Percentiles rank a stretch among this genome's conserved stretches.
These are phyloP conservation scores for Barnettozyma pratensis DNA, from an alignment of 805 yeast genomes.

Conservation along the genomic window DNA sequence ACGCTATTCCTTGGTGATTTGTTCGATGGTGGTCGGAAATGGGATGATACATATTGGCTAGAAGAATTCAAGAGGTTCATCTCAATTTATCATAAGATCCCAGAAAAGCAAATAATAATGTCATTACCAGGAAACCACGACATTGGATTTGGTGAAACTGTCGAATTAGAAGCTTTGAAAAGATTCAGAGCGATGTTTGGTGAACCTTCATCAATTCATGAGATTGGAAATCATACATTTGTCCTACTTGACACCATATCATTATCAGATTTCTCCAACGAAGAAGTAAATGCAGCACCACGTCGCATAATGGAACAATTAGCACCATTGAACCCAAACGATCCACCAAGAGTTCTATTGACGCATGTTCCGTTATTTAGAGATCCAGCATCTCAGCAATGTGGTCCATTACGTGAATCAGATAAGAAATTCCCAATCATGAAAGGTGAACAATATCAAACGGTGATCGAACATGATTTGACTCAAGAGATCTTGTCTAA, in stretches of 20 bases:
- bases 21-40: conserved; percentile 91
- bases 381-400: conserved; percentile 50
- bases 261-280: conserved; percentile 52
- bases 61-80: conserved; percentile 67
- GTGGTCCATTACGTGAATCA: conserved; percentile 79
- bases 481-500: conserved; percentile 52
- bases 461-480: conserved; percentile 64
- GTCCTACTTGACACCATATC: conserved; percentile 83
- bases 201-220: conserved; percentile 45
- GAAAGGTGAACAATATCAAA: conserved; percentile 83
- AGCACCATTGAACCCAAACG: conserved; percentile 20
- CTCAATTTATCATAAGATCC: conserved; percentile 53
- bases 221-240: conserved; percentile 64
- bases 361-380: conserved; percentile 88
- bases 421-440: conserved; percentile 58
- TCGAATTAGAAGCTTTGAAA: conserved; percentile 47
- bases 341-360: conserved; percentile 60
- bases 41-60: conserved; percentile 69
- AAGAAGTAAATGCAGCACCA: conserved; percentile 42
- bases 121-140: conserved; percentile 93
- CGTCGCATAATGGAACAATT: conserved; percentile 44
- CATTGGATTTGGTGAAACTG: conserved; percentile 83
- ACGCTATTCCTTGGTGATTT: conserved; percentile 84
- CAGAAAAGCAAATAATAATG: conserved; percentile 38
- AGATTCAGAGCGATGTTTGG: conserved; percentile 77